These are phyloP conservation scores for Fusarium caatingaense DNA, from an alignment of 2,329 filamentous ascomycete genomes.

Conservation along the genomic window DNA sequence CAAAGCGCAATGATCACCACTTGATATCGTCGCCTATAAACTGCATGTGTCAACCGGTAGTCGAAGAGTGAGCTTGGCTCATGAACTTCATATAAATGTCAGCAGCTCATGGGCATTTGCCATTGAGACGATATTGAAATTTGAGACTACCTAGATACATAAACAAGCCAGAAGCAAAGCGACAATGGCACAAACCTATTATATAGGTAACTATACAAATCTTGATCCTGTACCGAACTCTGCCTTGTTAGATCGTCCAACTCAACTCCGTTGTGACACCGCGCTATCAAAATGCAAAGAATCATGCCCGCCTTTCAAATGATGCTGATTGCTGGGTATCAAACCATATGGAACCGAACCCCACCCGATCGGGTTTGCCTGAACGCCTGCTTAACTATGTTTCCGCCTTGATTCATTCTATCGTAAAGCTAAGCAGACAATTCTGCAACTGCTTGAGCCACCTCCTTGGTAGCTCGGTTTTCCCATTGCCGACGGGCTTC, in stretches of 20 bases:
- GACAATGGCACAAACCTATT: conserved; percentile 25
- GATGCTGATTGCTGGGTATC: conserved; percentile 52
- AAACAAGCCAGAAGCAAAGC: conserved; percentile 22
- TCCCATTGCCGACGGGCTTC: conserved; percentile 78
- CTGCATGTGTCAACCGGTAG: background rate
- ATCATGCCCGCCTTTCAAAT: conserved; percentile 45
- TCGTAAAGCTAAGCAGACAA: conserved; percentile 61
- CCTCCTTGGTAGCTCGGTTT: conserved; percentile 80
- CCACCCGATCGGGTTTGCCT: conserved; percentile 36
- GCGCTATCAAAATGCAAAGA: conserved; percentile 45
- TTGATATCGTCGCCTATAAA: background rate
- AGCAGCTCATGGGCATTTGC: background rate
- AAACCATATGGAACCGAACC: conserved; percentile 43
- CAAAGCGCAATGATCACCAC: no score
- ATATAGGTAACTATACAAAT: conserved; percentile 20
- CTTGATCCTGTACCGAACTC: conserved; percentile 13
- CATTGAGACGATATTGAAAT: conserved; percentile 36
- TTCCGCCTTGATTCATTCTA: conserved; percentile 39
- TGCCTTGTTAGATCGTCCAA: conserved; percentile 29
- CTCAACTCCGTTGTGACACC: conserved; percentile 44
- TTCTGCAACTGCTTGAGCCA: conserved; percentile 76
- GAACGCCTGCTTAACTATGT: conserved; percentile 49
- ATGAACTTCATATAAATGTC: background rate
- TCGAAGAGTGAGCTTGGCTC: background rate
- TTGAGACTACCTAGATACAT: conserved; percentile 35